phyloP scores from a whole-genome alignment of 164 flowering plant genomes.

The Magnolia kwangsiensis region DNA sequence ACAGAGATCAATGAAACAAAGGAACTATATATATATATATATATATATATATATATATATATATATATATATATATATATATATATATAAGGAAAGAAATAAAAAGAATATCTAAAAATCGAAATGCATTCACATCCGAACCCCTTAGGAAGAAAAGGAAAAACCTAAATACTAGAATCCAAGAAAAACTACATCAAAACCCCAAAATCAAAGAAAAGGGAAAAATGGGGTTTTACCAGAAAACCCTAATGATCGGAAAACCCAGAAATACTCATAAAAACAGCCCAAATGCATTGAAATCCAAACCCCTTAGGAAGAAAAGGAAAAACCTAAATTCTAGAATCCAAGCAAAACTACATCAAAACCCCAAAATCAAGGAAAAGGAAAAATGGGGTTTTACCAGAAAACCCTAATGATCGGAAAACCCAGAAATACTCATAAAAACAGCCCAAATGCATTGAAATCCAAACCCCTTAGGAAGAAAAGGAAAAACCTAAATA shows the following conservation, averaged over 20 bases:
- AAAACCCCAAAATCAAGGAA: background rate
- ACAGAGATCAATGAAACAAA: background rate
- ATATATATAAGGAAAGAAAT: background rate
- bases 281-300: background rate
- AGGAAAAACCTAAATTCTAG: slow-evolving; percentile 7
- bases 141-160: background rate
- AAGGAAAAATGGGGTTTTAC: slow-evolving; percentile 24
- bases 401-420: slow-evolving; percentile 56
- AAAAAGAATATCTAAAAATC: background rate
- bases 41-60: too few relatives aligned
- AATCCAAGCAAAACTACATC: background rate
- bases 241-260: slow-evolving; percentile 45
- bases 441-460: background rate
- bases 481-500: slow-evolving; percentile 6
- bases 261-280: background rate
- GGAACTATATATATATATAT: too few relatives aligned
- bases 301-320: background rate
- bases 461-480: background rate
- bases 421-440: background rate
- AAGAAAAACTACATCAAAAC: background rate
- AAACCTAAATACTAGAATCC: slow-evolving; percentile 7
- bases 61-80: too few relatives aligned
- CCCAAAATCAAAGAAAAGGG: background rate
- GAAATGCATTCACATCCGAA: background rate
- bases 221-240: slow-evolving; percentile 36